These are phyloP conservation scores for Corylus avellana DNA, from an alignment of 306 rosid genomes.

Conservation along the genomic window DNA sequence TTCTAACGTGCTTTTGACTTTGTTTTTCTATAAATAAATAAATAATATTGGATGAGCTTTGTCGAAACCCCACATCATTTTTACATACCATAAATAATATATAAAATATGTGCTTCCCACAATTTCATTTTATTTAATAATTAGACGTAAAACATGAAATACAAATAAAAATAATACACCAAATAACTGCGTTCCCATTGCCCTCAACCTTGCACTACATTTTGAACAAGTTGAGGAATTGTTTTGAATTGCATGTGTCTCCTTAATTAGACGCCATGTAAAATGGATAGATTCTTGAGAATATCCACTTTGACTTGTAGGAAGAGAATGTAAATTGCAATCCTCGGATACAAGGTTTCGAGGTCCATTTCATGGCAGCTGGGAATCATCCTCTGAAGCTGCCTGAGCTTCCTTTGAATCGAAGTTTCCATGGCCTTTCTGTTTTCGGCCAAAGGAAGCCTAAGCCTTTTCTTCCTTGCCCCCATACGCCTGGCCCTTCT, in stretches of 20 bases:
- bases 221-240: background rate
- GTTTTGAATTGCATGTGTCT: background rate
- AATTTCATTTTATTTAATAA: background rate
- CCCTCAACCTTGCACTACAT: background rate
- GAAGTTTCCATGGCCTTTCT: constrained; percentile 16
- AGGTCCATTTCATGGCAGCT: constrained; percentile 43
- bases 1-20: background rate
- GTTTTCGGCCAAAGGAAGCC: constrained; percentile 32
- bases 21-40: no score
- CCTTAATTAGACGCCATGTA: constrained; percentile 51
- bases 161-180: background rate
- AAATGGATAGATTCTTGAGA: constrained; percentile 57
- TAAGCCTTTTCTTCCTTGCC: constrained; percentile 56
- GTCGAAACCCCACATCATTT: no score
- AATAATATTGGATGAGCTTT: no score
- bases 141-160: background rate
- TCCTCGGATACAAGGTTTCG: constrained; percentile 43
- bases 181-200: background rate
- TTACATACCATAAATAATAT: no score
- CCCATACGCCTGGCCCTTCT: constrained; percentile 39
- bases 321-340: constrained; percentile 50
- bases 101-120: no score
- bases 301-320: constrained; percentile 59
- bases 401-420: constrained; percentile 44
- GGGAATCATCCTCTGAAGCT: constrained; percentile 59